Base-by-base conservation (phyloP, 495 filamentous ascomycete genomes). In the Neurospora sp. region DNA sequence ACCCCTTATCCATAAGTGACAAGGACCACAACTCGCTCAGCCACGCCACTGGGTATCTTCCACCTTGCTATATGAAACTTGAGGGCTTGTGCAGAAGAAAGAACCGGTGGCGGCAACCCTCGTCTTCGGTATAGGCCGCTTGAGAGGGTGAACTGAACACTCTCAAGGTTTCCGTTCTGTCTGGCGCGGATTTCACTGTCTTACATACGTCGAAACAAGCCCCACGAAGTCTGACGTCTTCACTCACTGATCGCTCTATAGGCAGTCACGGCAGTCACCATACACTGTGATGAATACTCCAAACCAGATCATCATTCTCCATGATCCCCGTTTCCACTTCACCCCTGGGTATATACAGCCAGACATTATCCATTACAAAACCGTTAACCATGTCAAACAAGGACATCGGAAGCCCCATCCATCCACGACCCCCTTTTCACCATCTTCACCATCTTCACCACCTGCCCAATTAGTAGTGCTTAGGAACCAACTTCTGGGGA, bases 401-500 rank as follows among this genome's bases (percentile, higher is more conserved):
- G 16, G 27, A 61, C 53, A 35, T 61, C 3, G 2, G 12, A 59
- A 59, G 9, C 12, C 3, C 27, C 46, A 11, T 61, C 53, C 53
- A 4, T 12, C 6, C 27, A 53, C 53, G 53, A 35, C 20, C 22
- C 6, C 27, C 2, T 22, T 53, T 53, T 12, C 53, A 61, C 12
- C 53, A 31, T 61, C 12, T 59, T 59, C 53, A 16, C 53, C 53
- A 9, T 12, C 41, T 44, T 44, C 41, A 59, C 31, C 31, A 35
- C 4, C 31, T 35, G 31, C 31, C 31, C 31, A 35, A 35, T 35
- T 16, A 61, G 27, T 8, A 59, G 27, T 14, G 27, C 12, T 16
- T 61, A 12, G 71, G 46, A 39, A 78, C 4, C 38, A 78, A 8
- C 7, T 27, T 48, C 18, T 35, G 59, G 11, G 74, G 73, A 48